These are phyloP conservation scores for Phlyctochytrium bullatum DNA, from an alignment of 192 early-diverging fungal species.

Conservation along the genomic window DNA sequence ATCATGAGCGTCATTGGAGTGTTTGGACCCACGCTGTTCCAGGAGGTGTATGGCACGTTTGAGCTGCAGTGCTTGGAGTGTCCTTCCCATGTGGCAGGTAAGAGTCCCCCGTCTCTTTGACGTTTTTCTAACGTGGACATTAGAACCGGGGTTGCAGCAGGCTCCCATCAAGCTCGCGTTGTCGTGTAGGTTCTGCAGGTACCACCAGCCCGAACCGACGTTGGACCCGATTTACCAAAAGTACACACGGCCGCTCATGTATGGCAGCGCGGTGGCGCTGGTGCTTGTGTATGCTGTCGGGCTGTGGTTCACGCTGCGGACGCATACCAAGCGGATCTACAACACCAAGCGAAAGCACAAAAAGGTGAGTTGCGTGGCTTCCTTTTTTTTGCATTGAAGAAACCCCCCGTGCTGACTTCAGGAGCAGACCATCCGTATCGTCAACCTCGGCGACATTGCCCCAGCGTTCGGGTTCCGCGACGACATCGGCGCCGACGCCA, in stretches of 20 bases:
- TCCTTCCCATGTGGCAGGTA: constrained; percentile 1
- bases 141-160: not conserved
- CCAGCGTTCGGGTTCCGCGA: too few relatives aligned
- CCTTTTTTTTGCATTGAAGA: not conserved
- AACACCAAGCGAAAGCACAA: constrained; percentile 29
- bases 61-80: constrained; percentile 58
- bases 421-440: too few relatives aligned
- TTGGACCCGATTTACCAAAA: constrained; percentile 78
- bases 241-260: constrained; percentile 81
- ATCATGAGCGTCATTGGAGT: constrained; percentile 91
- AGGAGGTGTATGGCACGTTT: constrained; percentile 81
- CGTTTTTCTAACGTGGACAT: constrained; percentile 9
- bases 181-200: constrained; percentile 12
- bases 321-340: constrained; percentile 82
- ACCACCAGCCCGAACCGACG: constrained; percentile 48
- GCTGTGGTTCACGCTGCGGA: constrained; percentile 88
- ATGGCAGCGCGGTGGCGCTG: constrained; percentile 75
- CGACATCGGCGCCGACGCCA: too few relatives aligned
- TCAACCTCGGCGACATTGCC: too few relatives aligned
- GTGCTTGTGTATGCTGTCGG: constrained; percentile 83
- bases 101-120: not conserved
- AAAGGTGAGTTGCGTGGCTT: not conserved
- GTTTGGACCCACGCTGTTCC: constrained; percentile 93
- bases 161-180: not conserved
- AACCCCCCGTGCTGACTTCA: too few relatives aligned